A percentile compares a stretch with the other conserved stretches of the same genome.
phyloP scores from a whole-genome alignment of 495 filamentous ascomycete species.

The Talaromyces thailandensis region DNA sequence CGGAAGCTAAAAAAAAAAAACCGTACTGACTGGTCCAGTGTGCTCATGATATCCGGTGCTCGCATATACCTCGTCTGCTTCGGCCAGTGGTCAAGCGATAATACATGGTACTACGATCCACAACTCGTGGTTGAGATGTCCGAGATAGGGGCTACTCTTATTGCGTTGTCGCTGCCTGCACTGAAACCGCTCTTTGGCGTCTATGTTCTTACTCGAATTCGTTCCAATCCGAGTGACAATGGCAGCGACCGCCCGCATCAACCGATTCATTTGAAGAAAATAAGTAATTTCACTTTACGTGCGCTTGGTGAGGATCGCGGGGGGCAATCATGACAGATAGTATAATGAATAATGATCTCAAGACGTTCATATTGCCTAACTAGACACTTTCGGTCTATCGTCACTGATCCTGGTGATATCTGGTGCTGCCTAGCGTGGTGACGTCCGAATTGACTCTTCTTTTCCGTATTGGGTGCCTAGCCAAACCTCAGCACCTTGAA shows the following conservation, averaged over 20 bases:
- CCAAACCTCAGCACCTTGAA: not conserved
- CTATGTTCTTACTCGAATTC: not conserved
- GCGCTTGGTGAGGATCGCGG: not conserved
- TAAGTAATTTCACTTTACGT: slow-evolving; percentile 1
- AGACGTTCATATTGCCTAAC: not conserved
- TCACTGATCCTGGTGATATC: not conserved
- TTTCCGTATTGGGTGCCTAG: not conserved
- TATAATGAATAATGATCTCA: not conserved
- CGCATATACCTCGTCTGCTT: slow-evolving; percentile 33
- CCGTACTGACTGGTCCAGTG: slow-evolving; percentile 17
- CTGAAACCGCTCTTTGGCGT: slow-evolving; percentile 31
- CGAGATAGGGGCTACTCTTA: slow-evolving; percentile 33
- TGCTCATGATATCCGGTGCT: slow-evolving; percentile 31
- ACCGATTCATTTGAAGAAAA: not conserved
- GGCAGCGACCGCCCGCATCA: not conserved
- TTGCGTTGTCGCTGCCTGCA: slow-evolving; percentile 37
- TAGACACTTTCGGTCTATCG: not conserved
- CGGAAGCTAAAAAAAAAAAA: not conserved
- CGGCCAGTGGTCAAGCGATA: slow-evolving; percentile 30
- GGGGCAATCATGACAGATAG: not conserved
- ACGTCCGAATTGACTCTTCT: not conserved
- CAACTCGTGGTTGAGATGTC: slow-evolving; percentile 35
- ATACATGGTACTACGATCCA: slow-evolving; percentile 36
- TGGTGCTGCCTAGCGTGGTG: not conserved
- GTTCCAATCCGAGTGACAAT: not conserved